Evolutionary conservation across 2,329 filamentous ascomycete species (phyloP), one percentile per base, ranked within the genome.

Genomic region (Fusarium veterinarium): DNA sequence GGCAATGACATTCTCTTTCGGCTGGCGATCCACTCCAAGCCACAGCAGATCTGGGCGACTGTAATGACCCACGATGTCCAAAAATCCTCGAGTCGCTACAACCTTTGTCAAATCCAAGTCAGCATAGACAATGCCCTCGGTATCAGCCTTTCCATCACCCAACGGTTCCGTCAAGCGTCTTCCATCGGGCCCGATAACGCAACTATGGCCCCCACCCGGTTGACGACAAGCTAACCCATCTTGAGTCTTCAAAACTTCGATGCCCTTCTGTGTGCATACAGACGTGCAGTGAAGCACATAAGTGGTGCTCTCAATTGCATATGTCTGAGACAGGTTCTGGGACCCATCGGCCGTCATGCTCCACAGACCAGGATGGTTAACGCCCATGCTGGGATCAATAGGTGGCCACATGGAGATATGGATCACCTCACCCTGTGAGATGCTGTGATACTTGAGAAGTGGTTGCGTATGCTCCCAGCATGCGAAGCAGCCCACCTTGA

Each of bases 381-480:
- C 60, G 3, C 76, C 75, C 5, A 52, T 71, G 8, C 60, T 61
- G 13, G 73, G 74, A 14, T 77, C 75, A 17, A 76, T 55, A 1
- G 77, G 75, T 0, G 86, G 86, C 86, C 86, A 88, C 49, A 82
- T 83, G 8, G 84, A 78, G 23, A 88, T 80, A 71, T 88, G 86
- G 33, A 89, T 82, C 31, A 81, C 76, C 61, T 84, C 86, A 9
- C 80, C 77, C 72, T 86, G 85, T 0, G 80, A 67, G 62, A 82
- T 82, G 19, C 80, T 83, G 66, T 86, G 72, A 64, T 85, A 87
- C 53, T 86, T 86, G 30, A 88, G 81, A 10, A 88, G 79, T 6
- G 86, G 85, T 72, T 88, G 84, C 4, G 81, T 80, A 66, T 88
- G 85, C 71, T 89, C 87, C 84, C 85, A 87, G 79, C 86, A 88